These are phyloP conservation scores for Crucibulum laeve DNA, from an alignment of 768 basidiomycete species.

Conservation along the genomic window DNA sequence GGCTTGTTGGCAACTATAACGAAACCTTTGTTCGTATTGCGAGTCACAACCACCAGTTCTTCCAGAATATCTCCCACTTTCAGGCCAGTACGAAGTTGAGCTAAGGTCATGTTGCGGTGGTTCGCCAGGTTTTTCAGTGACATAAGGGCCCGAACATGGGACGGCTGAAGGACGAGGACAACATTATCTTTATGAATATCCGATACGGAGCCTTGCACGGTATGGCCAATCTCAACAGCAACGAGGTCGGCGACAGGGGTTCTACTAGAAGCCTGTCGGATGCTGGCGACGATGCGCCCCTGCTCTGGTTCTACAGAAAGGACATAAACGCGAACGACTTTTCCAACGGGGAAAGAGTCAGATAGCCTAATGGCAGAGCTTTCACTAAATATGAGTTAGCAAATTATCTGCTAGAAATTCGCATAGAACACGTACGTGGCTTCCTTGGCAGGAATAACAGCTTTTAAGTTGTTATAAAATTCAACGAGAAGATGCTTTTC, in stretches of 20 bases:
- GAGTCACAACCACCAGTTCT: slow-evolving; percentile 84
- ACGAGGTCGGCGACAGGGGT: slow-evolving; percentile 57
- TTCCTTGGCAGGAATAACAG: slow-evolving; percentile 75
- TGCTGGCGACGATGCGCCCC: slow-evolving; percentile 74
- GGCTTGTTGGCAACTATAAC: slow-evolving; percentile 80
- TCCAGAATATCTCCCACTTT: slow-evolving; percentile 67
- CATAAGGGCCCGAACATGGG: slow-evolving; percentile 72
- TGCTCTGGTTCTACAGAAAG: slow-evolving; percentile 55
- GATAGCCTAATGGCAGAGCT: slow-evolving; percentile 47
- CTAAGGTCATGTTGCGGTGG: slow-evolving; percentile 57
- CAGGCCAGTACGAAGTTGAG: slow-evolving; percentile 60
- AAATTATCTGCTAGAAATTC: not conserved
- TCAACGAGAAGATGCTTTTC: slow-evolving; percentile 83
- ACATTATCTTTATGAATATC: slow-evolving; percentile 86
- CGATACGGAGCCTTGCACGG: slow-evolving; percentile 62
- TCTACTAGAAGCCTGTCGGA: slow-evolving; percentile 68
- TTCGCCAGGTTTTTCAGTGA: slow-evolving; percentile 87
- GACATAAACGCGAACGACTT: slow-evolving; percentile 81
- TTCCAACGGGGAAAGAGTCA: slow-evolving; percentile 72
- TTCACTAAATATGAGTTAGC: slow-evolving; percentile 48
- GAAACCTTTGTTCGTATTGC: slow-evolving; percentile 80
- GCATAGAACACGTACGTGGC: slow-evolving; percentile 53
- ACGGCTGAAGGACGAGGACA: slow-evolving; percentile 68
- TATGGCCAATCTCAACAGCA: slow-evolving; percentile 72
- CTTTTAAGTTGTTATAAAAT: slow-evolving; percentile 87